Base-by-base conservation (phyloP, 352 stramenopile species). In the Globisporangium heterothallicum region DNA sequence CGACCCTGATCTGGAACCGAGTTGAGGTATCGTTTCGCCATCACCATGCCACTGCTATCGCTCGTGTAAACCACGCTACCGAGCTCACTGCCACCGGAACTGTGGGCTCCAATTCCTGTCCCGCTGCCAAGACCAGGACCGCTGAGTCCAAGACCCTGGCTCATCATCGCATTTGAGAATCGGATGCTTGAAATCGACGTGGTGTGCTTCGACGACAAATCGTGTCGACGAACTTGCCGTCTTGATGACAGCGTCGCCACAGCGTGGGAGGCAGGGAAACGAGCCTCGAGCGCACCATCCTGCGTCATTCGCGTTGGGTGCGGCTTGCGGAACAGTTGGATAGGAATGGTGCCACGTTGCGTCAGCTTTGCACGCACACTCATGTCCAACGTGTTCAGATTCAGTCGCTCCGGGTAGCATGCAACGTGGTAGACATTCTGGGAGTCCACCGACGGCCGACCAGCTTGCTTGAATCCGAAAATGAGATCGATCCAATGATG, bases 401-500 rank as follows among this genome's bases (percentile, higher is more conserved):
- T 79, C 44, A 93, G 56, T 21, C 71, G 68, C 41, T 93, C 82
- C 1, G 82, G 82, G 42, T 91, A 88, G 48, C 79, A 91, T 1
- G 73, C 79, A 27, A 88, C 84, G 46, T 95, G 79, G 64, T 98
- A 99, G 21, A 98, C 68, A 53, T 99, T 99, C 52, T 92, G 62
- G 0, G 80, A 75, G 45, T 95, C 75, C 18, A 96, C 76, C 0
- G 96, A 92, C 10, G 70, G 63, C 36, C 79, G 64, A 19, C 97
- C 95, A 41, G 74, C 68, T 62, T 99, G 97, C 49, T 98, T 98
- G 71, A 84, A 98, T 0, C 97, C 97, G 72, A 99, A 99, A 24
- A 99, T 88, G 24, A 99, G 80, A 76, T 99, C 97, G 29, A 99
- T 97, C 97, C 97, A 99, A 66, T 93, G 72, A 66, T 99, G 96